phyloP scores from a whole-genome alignment of 176 grass and related monocot genomes.

The bread wheat (Triticum aestivum) region DNA sequence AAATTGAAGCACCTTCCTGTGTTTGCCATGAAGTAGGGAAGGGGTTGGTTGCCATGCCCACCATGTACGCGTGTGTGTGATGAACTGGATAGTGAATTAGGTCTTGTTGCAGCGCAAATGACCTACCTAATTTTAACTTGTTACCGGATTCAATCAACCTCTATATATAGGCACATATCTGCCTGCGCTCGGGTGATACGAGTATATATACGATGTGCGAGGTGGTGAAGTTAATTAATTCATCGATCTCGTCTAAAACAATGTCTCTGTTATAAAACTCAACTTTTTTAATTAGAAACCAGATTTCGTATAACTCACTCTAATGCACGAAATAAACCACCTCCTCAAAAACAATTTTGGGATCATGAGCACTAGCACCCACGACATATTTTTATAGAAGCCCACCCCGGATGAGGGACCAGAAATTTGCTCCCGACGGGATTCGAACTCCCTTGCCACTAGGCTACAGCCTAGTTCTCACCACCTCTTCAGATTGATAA shows the following conservation, averaged over 20 bases:
- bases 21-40: not conserved
- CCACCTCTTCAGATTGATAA: not conserved
- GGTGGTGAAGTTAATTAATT: not conserved
- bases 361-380: no score
- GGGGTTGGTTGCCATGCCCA: not conserved
- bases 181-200: not conserved
- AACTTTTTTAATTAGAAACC: not conserved
- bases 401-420: no score
- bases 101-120: conserved; percentile 21
- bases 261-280: conserved; percentile 1
- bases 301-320: not conserved
- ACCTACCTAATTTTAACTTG: not conserved
- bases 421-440: no score
- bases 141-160: not conserved
- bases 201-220: not conserved
- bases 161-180: conserved; percentile 20
- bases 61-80: not conserved
- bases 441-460: no score
- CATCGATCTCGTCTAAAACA: not conserved
- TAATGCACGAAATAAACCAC: not conserved
- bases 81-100: not conserved
- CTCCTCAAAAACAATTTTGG: not conserved
- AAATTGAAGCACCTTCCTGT: conserved; percentile 20
- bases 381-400: no score
- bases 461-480: not conserved